Base-by-base conservation (phyloP, 768 basidiomycete species). In the Tricholomella constricta region DNA sequence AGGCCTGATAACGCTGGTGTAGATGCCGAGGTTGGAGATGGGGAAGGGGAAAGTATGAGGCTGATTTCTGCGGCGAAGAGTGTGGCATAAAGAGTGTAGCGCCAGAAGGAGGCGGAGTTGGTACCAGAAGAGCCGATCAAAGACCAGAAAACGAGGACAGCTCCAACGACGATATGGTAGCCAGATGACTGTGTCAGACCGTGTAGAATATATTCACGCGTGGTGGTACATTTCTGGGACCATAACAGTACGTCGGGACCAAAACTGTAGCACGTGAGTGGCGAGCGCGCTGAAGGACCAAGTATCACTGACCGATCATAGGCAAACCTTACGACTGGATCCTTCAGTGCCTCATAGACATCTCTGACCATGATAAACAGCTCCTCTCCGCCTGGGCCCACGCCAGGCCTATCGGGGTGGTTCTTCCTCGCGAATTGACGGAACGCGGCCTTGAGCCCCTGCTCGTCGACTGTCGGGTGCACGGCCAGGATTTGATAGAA, bases 311-410 rank as follows among this genome's bases (percentile, higher is more conserved):
- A 89, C 87, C 91, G 78, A 62, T 94, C 92, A 65, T 94, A 94
- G 0, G 91, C 92, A 72, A 92, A 94, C 44, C 91, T 70, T 40
- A 84, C 84, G 8, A 80, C 75, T 3, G 92, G 91, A 58, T 91
- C 78, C 65, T 86, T 90, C 23, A 94, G 67, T 1, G 87, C 84
- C 57, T 94, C 91, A 57, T 84, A 93, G 29, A 84, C 88, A 62
- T 86, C 82, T 53, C 89, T 72, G 4, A 89, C 84, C 41, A 72
- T 66, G 43, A 92, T 88, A 63, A 94, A 94, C 23, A 83, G 48
- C 11, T 75, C 76, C 57, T 85, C 85, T 7, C 86, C 86, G 17
- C 72, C 67, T 0, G 69, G 69, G 0, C 86, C 86, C 26, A 78
- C 73, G 15, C 72, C 80, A 6, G 81, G 82, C 52, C 86, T 78